Evolutionary conservation across 1,139 yeast species (phyloP), one percentile per base, ranked within the genome.

Genomic region (Candida dubliniensis): DNA sequence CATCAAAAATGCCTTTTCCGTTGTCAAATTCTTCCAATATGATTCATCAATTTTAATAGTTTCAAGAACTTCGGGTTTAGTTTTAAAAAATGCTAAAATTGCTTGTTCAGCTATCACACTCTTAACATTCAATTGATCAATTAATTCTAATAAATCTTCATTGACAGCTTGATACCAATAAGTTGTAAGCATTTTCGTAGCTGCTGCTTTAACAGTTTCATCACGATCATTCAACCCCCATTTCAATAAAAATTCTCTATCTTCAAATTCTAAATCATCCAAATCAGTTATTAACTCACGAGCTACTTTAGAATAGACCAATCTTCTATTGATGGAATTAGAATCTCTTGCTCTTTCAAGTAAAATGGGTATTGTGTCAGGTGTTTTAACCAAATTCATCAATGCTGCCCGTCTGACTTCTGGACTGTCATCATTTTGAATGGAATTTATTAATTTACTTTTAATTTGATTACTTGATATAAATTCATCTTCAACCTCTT

Each of bases 181-280:
- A 26, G 71, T 69, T 7, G 87, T 76, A 43, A 93, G 74, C 82
- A 90, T 77, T 50, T 79, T 79, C 0, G 76, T 67, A 2, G 96
- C 90, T 0, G 96, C 95, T 26, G 68, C 69, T 50, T 81, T 73
- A 1, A 93, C 98, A 5, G 73, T 57, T 7, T 75, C 79, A 50
- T 91, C 96, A 52, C 98, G 80, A 63, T 93, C 99, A 51, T 81
- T 81, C 41, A 93, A 70, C 1, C 99, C 99, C 90, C 96, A 87
- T 40, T 75, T 73, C 29, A 93, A 69, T 18, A 93, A 61, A 50
- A 77, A 76, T 47, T 86, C 93, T 41, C 96, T 69, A 41, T 79
- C 71, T n/a, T 70, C 70, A 38, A 78, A 68, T 41, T 80, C 43
- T 5, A 93, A 67, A 7, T 74, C 70, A 41, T 83, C 69, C 7